Evolutionary conservation across 2,329 filamentous ascomycete genomes (phyloP).

Genomic region (Emergomyces pasteurianus): DNA sequence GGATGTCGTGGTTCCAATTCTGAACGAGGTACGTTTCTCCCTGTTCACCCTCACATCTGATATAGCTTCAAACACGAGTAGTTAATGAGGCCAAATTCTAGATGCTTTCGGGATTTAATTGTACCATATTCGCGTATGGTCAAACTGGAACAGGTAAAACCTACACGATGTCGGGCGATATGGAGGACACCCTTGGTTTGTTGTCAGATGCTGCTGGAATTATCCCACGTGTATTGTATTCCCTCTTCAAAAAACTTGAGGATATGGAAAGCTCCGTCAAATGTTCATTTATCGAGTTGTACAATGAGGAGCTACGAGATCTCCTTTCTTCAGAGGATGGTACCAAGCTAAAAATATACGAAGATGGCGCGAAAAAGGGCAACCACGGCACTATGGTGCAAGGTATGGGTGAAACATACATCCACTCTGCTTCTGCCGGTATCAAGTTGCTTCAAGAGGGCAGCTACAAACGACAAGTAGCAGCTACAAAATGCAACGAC

Average conservation of each 20-base stretch:
- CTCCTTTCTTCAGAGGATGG: constrained; percentile 70
- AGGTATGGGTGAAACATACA: constrained; percentile 94
- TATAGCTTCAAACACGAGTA: not conserved
- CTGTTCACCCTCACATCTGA: not conserved
- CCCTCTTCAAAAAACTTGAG: constrained; percentile 76
- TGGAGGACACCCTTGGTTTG: constrained; percentile 74
- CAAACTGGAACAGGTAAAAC: constrained; percentile 98
- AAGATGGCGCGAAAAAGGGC: constrained; percentile 67
- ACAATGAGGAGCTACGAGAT: constrained; percentile 94
- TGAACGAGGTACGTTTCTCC: constrained; percentile 63
- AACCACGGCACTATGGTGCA: constrained; percentile 73
- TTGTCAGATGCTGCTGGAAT: constrained; percentile 89
- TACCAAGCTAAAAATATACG: constrained; percentile 86
- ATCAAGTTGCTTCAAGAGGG: constrained; percentile 82
- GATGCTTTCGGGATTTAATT: constrained; percentile 93
- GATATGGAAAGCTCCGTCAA: constrained; percentile 81
- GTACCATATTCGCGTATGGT: constrained; percentile 96
- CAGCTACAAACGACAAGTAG: constrained; percentile 91
- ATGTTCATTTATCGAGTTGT: constrained; percentile 96
- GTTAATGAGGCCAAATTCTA: constrained; percentile 26
- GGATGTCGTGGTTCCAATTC: constrained; percentile 82
- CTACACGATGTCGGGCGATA: constrained; percentile 98
- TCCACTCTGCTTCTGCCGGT: constrained; percentile 70
- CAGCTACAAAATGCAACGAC: constrained; percentile 98
- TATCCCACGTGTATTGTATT: constrained; percentile 79